Base-by-base conservation (phyloP, 331 rosid species). In the Quercus phellos region DNA sequence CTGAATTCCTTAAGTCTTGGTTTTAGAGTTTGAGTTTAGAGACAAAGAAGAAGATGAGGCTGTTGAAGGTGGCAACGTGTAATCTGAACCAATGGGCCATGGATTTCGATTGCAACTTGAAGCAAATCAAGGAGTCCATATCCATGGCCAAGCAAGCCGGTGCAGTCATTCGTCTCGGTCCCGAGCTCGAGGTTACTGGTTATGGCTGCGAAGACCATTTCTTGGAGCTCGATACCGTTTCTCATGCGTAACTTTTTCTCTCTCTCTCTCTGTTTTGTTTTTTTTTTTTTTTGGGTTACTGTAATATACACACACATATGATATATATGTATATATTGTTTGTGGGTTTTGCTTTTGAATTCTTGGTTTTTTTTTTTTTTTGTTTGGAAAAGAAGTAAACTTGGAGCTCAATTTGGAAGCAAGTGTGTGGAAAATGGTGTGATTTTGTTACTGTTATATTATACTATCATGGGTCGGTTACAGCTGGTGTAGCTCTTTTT, bases 71-170 rank as follows among this genome's bases (percentile, higher is more conserved):
- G 29, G 99, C 99, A 2, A 90, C 98, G 27, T 94, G 97, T 80
- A 94, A 90, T 84, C 85, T 94, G 32, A 94, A 94, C 84, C 99
- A 94, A 83, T 94, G 99, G 98, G 99, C 99, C n/a, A 91, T 92
- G 98, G 99, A 94, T 76, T 91, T 91, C 75, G 94, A 92, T 72
- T 88, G 78, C 80, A 95, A 95, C 83, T 26, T 85, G 2, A 83
- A 87, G 54, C 85, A 82, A 88, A 94, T 92, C 84, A 92, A 90
- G 78, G 84, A 88, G 3, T 94, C 99, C 7, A 86, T 92, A 50
- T 72, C 81, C 16, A 59, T 73, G 72, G 91, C 96, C 51, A 94
- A 90, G 79, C 74, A 85, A 61, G 89, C 92, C 35, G 97, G 94
- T n/a, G 99, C 99, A 30, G 90, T 77, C 55, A 83, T 94, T 67